A percentile compares a stretch with the other conserved stretches of the same genome.
Conservation (phyloP, 2,329 filamentous ascomycete genomes). For the Emmonsia crescens region DNA sequence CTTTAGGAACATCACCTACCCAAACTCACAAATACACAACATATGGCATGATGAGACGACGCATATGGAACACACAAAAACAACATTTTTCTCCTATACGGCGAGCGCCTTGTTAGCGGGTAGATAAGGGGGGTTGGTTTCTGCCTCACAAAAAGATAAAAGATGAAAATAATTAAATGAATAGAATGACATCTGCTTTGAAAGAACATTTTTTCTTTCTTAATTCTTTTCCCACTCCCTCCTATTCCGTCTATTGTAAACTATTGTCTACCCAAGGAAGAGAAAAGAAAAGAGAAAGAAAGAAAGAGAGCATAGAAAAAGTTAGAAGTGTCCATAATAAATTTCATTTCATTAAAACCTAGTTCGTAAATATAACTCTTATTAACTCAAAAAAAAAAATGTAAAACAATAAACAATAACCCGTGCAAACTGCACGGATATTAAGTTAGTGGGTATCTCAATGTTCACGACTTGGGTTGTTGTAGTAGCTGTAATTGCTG, state of each 20-base stretch:
- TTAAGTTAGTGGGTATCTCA: neutral
- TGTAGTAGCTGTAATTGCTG: neutral
- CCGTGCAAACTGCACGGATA: neutral
- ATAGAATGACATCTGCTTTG: neutral
- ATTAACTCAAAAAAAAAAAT: neutral
- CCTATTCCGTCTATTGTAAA: neutral
- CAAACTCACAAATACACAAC: neutral
- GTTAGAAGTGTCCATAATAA: neutral
- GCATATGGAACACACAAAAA: slow-evolving; percentile 10
- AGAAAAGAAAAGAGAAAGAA: neutral
- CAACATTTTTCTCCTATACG: slow-evolving; percentile 12
- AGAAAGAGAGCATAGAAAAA: neutral
- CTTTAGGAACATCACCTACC: neutral
- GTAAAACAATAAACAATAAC: neutral
- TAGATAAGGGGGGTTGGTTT: neutral
- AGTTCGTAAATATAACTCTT: neutral
- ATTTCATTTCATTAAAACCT: neutral
- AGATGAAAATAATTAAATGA: neutral
- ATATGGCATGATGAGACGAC: slow-evolving; percentile 13
- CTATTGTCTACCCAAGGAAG: neutral
- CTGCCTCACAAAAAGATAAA: neutral
- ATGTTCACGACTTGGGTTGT: neutral
- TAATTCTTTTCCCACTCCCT: neutral
- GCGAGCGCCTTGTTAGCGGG: neutral
- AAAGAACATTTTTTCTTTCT: neutral